Evolutionary conservation across 257 asterid species (phyloP).

Genomic region (Galeopsis tetrahit): DNA sequence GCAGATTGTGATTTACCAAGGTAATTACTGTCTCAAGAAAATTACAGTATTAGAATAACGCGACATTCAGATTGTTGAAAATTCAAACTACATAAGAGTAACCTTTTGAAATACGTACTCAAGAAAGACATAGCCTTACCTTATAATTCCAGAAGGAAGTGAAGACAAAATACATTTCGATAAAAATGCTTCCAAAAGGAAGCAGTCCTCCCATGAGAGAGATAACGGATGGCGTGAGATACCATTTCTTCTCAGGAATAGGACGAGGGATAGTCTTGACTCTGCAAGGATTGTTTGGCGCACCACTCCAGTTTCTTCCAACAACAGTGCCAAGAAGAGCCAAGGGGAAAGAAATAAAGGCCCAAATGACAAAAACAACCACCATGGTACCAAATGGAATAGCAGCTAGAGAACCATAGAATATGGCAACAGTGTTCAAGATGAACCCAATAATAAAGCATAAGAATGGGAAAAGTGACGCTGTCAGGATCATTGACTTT

Average conservation of each 20-base stretch:
- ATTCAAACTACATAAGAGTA: slow-evolving; percentile 1
- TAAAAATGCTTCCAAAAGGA: slow-evolving; percentile 88
- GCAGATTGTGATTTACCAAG: neutral
- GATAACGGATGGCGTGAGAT: slow-evolving; percentile 70
- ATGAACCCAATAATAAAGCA: slow-evolving; percentile 76
- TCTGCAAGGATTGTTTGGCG: slow-evolving; percentile 86
- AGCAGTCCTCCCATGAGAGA: slow-evolving; percentile 90
- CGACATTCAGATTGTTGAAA: neutral
- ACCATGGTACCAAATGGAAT: slow-evolving; percentile 87
- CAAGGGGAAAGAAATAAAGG: slow-evolving; percentile 78
- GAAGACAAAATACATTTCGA: slow-evolving; percentile 90
- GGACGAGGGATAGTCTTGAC: slow-evolving; percentile 95
- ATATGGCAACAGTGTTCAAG: slow-evolving; percentile 78
- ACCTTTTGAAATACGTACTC: slow-evolving; percentile 12
- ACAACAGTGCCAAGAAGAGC: slow-evolving; percentile 88
- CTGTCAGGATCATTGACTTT: slow-evolving; percentile 82
- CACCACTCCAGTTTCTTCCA: slow-evolving; percentile 84
- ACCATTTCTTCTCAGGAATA: slow-evolving; percentile 93
- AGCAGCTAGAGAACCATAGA: slow-evolving; percentile 86
- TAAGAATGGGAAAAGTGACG: slow-evolving; percentile 79
- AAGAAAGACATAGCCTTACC: slow-evolving; percentile 41
- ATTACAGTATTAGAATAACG: neutral
- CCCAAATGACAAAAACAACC: slow-evolving; percentile 81
- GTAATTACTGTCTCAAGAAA: neutral
- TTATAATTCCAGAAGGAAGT: slow-evolving; percentile 94